Evolutionary conservation across 306 rosid species (phyloP), one percentile per base, ranked within the genome.

Genomic region (Cercis canadensis): DNA sequence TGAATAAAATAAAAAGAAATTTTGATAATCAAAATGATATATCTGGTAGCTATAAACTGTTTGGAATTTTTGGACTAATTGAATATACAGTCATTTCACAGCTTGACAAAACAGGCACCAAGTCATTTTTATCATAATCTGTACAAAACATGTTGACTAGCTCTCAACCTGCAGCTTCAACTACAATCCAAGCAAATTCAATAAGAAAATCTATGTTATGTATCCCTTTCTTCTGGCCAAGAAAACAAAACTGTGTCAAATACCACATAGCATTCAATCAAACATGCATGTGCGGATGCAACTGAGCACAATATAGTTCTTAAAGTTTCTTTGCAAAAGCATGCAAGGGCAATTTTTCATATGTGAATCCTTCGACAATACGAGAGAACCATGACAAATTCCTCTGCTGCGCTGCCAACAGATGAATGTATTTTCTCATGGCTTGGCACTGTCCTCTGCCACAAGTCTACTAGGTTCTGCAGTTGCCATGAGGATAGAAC

Each of bases 311-410:
- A 9, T 4, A 56, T 36, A 62, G 8, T 11, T 44, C 10, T 58
- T 46, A 29, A 52, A 10, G 29, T 55, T 73, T 68, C 41, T 45
- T 47, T 36, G 52, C 32, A 52, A n/a, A 45, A 21, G 6, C 15
- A 37, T 69, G 69, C 14, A 8, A 37, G 37, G 37, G 47, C 11
- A 64, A 19, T 41, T 49, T 54, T 53, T 4, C 32, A 44, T 43
- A 14, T 14, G 19, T 65, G 63, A 74, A 59, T 55, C 65, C 74
- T 85, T 70, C 82, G 78, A 57, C 77, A 6, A 17, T 90, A 90
- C 0, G 86, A 76, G 52, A 90, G 86, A 57, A 79, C 83, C 96
- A 87, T 80, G 16, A 90, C 78, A 61, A 69, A 82, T n/a, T 90
- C 87, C 84, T 86, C 56, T 14, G 87, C 96, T 0, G 92, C 81